These are phyloP conservation scores for Chlorella sp. DNA, from an alignment of 139 green algal genomes.

Conservation along the genomic window DNA sequence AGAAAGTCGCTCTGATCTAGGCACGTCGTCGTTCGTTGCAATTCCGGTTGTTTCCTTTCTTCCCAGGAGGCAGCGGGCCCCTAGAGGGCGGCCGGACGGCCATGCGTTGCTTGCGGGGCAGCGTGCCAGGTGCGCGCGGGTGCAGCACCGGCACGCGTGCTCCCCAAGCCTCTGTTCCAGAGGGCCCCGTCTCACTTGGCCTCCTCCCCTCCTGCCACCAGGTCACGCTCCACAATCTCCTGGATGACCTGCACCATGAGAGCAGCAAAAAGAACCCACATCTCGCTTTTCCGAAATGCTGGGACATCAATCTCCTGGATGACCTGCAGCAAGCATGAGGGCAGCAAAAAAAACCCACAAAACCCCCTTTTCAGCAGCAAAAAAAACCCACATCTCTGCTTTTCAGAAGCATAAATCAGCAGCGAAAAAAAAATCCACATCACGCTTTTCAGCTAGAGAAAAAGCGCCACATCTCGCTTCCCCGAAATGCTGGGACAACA, in stretches of 20 bases:
- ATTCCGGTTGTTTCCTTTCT: neutral
- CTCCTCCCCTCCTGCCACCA: neutral
- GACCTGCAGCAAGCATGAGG: neutral
- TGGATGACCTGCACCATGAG: conserved; percentile 18
- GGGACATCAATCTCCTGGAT: neutral
- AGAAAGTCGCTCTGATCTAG: no score
- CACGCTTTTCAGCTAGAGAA: no score
- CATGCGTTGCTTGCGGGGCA: neutral
- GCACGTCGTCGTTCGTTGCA: neutral
- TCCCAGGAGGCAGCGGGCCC: neutral
- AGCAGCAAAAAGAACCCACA: neutral
- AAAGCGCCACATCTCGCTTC: no score
- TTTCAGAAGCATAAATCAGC: no score
- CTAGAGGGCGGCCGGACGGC: neutral
- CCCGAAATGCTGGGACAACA: no score
- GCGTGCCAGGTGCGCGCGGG: neutral
- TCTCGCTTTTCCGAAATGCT: neutral
- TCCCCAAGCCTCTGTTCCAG: neutral
- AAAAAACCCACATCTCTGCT: no score
- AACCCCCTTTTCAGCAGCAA: no score
- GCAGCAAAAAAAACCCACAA: neutral
- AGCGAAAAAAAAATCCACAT: no score
- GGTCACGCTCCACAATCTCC: conserved; percentile 31
- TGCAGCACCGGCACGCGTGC: neutral
- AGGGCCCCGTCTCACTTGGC: neutral